Conservation (phyloP, 768 basidiomycete species). For the Suillus lakei region DNA sequence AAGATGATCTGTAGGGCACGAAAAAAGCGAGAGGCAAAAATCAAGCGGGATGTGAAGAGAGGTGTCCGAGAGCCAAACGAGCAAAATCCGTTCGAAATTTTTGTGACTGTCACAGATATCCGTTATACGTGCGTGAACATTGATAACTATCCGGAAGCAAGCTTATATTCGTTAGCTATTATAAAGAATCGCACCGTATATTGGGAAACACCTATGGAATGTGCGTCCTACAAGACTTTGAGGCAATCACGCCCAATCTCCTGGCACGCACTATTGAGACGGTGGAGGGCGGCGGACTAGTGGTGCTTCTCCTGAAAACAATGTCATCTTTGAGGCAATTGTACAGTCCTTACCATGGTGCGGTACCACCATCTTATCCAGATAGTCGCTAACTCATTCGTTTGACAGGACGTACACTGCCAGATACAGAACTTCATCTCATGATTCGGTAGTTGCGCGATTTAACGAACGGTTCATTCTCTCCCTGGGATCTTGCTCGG, state of each 20-base stretch:
- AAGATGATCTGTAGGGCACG: constrained; percentile 64
- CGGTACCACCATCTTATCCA: constrained; percentile 16
- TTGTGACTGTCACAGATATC: constrained; percentile 98
- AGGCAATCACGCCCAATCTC: constrained; percentile 96
- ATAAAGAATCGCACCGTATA: constrained; percentile 96
- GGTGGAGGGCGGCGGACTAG: constrained; percentile 91
- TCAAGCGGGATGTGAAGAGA: constrained; percentile 94
- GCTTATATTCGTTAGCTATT: constrained; percentile 61
- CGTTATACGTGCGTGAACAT: constrained; percentile 80
- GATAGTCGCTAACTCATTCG: neutral
- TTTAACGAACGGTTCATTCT: constrained; percentile 99
- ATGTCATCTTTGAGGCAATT: constrained; percentile 93
- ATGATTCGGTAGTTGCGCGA: constrained; percentile 86
- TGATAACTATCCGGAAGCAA: neutral
- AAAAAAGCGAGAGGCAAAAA: constrained; percentile 96
- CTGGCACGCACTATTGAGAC: constrained; percentile 98
- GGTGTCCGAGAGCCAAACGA: constrained; percentile 94
- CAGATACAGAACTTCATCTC: constrained; percentile 90
- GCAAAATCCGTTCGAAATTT: constrained; percentile 97
- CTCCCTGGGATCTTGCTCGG: constrained; percentile 90
- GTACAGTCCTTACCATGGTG: constrained; percentile 89
- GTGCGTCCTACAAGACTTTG: constrained; percentile 96
- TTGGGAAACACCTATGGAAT: constrained; percentile 98
- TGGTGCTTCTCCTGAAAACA: constrained; percentile 90
- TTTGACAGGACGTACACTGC: constrained; percentile 89